Base-by-base conservation (phyloP, 2,329 filamentous ascomycete species). In the Diaporthe nobilis region DNA sequence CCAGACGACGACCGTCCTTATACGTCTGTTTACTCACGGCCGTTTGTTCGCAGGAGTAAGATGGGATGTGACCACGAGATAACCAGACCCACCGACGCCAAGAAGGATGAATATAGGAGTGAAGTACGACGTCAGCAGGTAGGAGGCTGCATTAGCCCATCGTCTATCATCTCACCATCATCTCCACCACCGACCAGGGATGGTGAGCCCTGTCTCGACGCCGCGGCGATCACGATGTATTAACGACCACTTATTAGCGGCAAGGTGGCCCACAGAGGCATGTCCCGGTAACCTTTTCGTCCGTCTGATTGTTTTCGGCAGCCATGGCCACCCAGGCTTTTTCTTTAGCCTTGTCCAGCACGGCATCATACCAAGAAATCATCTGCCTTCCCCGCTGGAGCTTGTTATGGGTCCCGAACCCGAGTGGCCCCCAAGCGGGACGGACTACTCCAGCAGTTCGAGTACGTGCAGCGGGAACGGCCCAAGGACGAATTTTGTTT, bases 181-280 rank as follows among this genome's bases (percentile, higher is more conserved):
- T 42, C 49, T 70, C 65, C 65, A 55, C 49, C 15, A 13, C 34
- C 49, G 31, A 15, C 39, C 31, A n/a, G 49, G 65, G 28, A 31
- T 70, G 22, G 13, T 70, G 49, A 70, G 65, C 51, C 22, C 49
- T 70, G 65, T 55, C 65, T 70, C 65, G 65, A 70, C 65, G 65
- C 65, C 34, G 34, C 25, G 34, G 49, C 65, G 65, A 37, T 31
- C 47, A 15, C 5, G 49, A 31, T n/a, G 65, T 70, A 55, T 55
- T 34, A 5, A 25, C 4, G 34, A 70, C 34, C 31, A 42, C 49
- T 22, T n/a, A 31, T 37, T 39, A 28, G 44, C 47, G 47, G 47
- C 22, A 8, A n/a, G 47, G 65, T 12, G 25, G 22, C 31, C n/a
- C 31, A n/a, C 31, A 34, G 47, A 51, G 31, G 13, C 65, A 70